Percentiles rank a stretch among this genome's conserved stretches.
phyloP scores from a whole-genome alignment of 73 alveolate genomes.

The Blepharisma stoltei region DNA sequence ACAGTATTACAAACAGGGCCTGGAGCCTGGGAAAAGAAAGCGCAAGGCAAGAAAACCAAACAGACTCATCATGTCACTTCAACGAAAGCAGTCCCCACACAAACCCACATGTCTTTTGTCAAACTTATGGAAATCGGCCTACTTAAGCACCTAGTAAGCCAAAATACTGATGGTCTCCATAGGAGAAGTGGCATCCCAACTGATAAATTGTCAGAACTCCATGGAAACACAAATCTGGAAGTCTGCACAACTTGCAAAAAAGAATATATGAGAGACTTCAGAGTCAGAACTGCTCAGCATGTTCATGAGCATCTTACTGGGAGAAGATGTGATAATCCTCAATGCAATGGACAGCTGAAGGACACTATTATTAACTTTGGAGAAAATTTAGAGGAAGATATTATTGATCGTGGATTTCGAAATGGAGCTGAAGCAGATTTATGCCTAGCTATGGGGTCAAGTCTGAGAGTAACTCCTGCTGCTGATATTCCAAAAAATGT shows the following conservation, averaged over 20 bases:
- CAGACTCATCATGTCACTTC: constrained; percentile 31
- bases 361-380: constrained; percentile 77
- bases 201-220: constrained; percentile 75
- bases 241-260: constrained; percentile 61
- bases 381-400: constrained; percentile 66
- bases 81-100: constrained; percentile 61
- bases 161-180: constrained; percentile 96
- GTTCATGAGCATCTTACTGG: constrained; percentile 81
- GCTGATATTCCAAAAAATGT: constrained; percentile 83
- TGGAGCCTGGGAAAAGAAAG: constrained; percentile 82
- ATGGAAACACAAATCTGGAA: constrained; percentile 86
- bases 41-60: constrained; percentile 40
- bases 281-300: constrained; percentile 73
- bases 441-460: constrained; percentile 87
- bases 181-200: constrained; percentile 86
- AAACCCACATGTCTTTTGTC: constrained; percentile 76
- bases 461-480: constrained; percentile 94
- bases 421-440: constrained; percentile 75
- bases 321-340: constrained; percentile 67
- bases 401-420: constrained; percentile 51
- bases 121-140: constrained; percentile 49
- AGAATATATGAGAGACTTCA: constrained; percentile 72
- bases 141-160: constrained; percentile 63
- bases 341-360: constrained; percentile 63
- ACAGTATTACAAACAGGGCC: constrained; percentile 78